These are phyloP conservation scores for Larix kaempferi DNA, from an alignment of 75 land plant genomes.

Conservation along the genomic window DNA sequence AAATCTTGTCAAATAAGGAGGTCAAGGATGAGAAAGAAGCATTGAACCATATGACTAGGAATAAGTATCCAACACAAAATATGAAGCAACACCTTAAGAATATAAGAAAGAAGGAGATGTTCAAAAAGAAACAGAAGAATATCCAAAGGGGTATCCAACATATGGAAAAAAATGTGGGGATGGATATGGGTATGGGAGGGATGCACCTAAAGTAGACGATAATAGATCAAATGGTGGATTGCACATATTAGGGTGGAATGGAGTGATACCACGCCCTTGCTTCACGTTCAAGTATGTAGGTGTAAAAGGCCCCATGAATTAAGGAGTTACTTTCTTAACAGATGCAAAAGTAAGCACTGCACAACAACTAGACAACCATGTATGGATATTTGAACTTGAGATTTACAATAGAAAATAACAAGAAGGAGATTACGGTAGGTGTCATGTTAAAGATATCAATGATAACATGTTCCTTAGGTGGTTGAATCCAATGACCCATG, in stretches of 20 bases:
- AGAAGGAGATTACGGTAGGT: too few relatives aligned
- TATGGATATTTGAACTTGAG: too few relatives aligned
- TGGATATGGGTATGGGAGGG: conserved; percentile 10
- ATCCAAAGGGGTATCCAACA: conserved; percentile 9
- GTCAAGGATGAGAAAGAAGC: conserved; percentile 9
- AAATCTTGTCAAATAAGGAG: conserved; percentile 19
- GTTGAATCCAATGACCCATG: too few relatives aligned
- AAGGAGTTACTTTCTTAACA: too few relatives aligned
- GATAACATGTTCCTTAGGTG: too few relatives aligned
- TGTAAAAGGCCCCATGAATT: too few relatives aligned
- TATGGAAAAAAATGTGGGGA: background rate
- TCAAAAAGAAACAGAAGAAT: conserved; percentile 14
- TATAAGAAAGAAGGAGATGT: conserved; percentile 11
- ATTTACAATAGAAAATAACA: too few relatives aligned
- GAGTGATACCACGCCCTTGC: too few relatives aligned
- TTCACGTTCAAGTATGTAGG: too few relatives aligned
- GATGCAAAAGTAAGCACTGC: too few relatives aligned
- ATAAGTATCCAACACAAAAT: background rate
- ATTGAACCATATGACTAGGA: conserved; percentile 8
- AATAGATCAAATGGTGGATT: conserved; percentile 6
- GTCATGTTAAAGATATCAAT: too few relatives aligned
- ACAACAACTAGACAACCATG: too few relatives aligned
- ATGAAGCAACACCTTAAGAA: background rate
- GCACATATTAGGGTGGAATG: conserved; percentile 11
- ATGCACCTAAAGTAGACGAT: conserved; percentile 10